phyloP scores from a whole-genome alignment of 1,284 basidiomycete species.

The Mycena citricolor region DNA sequence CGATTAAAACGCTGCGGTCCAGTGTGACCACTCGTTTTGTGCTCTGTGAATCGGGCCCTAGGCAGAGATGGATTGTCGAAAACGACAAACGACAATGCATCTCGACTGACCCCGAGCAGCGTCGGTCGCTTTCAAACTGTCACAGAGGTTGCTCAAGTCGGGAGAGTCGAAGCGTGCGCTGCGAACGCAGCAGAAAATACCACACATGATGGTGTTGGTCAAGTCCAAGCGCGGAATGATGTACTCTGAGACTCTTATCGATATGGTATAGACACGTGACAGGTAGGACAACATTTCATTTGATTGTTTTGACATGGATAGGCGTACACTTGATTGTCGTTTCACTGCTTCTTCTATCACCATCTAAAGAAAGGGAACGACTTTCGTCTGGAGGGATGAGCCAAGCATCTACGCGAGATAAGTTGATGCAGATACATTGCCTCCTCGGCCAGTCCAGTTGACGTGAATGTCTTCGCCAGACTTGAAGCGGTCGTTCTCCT shows the following conservation, averaged over 20 bases:
- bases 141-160: slow-evolving; percentile 31
- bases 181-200: slow-evolving; percentile 35
- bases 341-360: too few relatives aligned
- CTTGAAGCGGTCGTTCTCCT: slow-evolving; percentile 82
- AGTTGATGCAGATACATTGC: slow-evolving; percentile 88
- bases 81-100: neutral
- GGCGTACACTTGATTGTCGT: slow-evolving; percentile 7
- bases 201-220: slow-evolving; percentile 33
- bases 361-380: too few relatives aligned
- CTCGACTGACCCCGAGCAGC: slow-evolving; percentile 50
- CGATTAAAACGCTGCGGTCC: slow-evolving; percentile 32
- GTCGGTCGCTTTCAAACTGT: slow-evolving; percentile 43
- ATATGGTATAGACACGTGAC: neutral
- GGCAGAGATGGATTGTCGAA: slow-evolving; percentile 6
- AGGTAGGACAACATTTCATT: slow-evolving; percentile 15
- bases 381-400: too few relatives aligned
- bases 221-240: too few relatives aligned
- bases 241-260: too few relatives aligned
- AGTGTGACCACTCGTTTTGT: slow-evolving; percentile 24
- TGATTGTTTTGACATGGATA: slow-evolving; percentile 15
- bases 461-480: slow-evolving; percentile 86
- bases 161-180: slow-evolving; percentile 11
- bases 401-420: slow-evolving; percentile 80
- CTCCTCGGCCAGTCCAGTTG: slow-evolving; percentile 94
- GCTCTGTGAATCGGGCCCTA: slow-evolving; percentile 65